Evolutionary conservation across 495 filamentous ascomycete species (phyloP), one percentile per base, ranked within the genome.

Genomic region (Neurospora sp.): DNA sequence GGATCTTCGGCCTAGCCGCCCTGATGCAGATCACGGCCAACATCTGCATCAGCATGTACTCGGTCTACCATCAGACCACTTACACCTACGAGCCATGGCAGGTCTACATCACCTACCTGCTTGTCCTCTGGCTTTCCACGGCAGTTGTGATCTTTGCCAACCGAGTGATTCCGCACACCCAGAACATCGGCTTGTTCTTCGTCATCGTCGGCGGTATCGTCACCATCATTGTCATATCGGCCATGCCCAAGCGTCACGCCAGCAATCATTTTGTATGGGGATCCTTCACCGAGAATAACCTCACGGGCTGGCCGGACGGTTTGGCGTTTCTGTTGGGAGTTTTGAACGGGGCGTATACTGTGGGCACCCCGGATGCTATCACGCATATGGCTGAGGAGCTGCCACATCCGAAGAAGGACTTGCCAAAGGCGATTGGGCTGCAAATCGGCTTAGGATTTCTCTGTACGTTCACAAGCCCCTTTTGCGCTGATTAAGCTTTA

Each of bases 351-450:
- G 92, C 94, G 10, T 97, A 91, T 78, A 89, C 91, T 20, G 89
- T 97, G 41, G 94, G 94, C 14, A 94, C 93, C 0, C 92, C 93
- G 3, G 92, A 93, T 78, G 40, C 41, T 45, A 86, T 92, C 16
- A 88, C 90, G 8, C 93, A 97, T 80, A 85, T 97, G 73, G 90
- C 93, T 2, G 93, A 97, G 80, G 93, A 97, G 81, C 83, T 97
- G 14, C 91, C 92, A 0, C 82, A 89, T 73, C 91, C 90, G 38
- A 84, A 81, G 65, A 81, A 80, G 73, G 88, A 92, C 74, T 83
- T 93, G 5, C 91, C 91, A 20, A 89, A 86, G 74, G 88, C 86
- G 0, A 90, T 90, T 14, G 84, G 84, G 45, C 75, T 89, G 20
- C 89, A 90, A 75, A 83, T 88, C 69, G 81, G 86, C 22, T 82